A percentile compares a stretch with the other conserved stretches of the same genome.
phyloP scores from a whole-genome alignment of 176 grass and related monocot genomes.

The Oryza longistaminata region DNA sequence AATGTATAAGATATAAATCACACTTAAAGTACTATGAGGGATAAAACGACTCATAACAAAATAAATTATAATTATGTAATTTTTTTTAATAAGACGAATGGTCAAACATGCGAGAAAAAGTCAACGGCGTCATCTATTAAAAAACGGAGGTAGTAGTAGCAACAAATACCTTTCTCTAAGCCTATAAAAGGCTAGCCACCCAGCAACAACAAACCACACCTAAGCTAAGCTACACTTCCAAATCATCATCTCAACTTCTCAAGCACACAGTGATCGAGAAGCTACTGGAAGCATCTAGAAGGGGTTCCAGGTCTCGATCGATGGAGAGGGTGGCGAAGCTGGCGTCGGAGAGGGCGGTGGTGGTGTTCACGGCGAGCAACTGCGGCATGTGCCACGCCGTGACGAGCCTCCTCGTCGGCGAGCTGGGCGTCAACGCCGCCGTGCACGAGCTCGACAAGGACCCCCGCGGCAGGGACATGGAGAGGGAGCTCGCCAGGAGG shows the following conservation, averaged over 20 bases:
- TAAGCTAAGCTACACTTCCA: neutral
- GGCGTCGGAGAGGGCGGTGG: conserved; percentile 64
- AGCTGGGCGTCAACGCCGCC: conserved; percentile 52
- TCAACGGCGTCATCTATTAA: too few relatives aligned
- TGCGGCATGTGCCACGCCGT: conserved; percentile 69
- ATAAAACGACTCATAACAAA: too few relatives aligned
- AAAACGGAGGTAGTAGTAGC: too few relatives aligned
- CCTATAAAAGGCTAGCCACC: conserved; percentile 21
- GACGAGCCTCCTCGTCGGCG: conserved; percentile 45
- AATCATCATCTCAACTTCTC: neutral
- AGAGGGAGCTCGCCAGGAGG: conserved; percentile 50
- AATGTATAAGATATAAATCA: too few relatives aligned
- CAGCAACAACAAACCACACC: conserved; percentile 9
- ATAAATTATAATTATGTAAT: too few relatives aligned
- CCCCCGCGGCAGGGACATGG: conserved; percentile 52
- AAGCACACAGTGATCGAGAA: neutral
- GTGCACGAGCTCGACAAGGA: conserved; percentile 69
- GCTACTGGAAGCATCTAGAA: too few relatives aligned
- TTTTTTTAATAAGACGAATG: too few relatives aligned
- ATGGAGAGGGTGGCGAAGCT: conserved; percentile 63
- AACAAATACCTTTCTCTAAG: neutral
- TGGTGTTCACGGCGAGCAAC: conserved; percentile 61
- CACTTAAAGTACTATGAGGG: too few relatives aligned
- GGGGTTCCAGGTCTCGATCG: too few relatives aligned
- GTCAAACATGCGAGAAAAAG: too few relatives aligned